Base-by-base conservation (phyloP, 805 yeast species). In the Lachancea thermotolerans region DNA sequence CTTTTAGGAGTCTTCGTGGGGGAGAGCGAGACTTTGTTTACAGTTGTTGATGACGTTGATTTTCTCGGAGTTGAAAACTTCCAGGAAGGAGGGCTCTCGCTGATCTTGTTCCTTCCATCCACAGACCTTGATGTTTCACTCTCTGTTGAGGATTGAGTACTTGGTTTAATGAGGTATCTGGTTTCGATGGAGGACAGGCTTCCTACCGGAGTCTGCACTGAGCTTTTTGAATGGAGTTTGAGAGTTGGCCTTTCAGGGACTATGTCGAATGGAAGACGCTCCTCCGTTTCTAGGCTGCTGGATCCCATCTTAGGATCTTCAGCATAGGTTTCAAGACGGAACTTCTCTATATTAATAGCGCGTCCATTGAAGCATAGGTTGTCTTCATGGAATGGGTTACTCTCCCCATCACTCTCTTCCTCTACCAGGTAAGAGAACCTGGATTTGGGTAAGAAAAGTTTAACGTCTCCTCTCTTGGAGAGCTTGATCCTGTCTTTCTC, bases 341-440 rank as follows among this genome's bases (percentile, higher is more conserved):
- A 48, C 17, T 32, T 41, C 37, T 48, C 50, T 8, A 48, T 41
- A 17, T 41, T 42, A 3, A 48, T n/a, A 5, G 43, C 32, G 29
- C 32, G 28, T 10, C 32, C 37, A 10, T 32, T 31, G 17, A 25
- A 15, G 15, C 35, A 17, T 2, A 30, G 31, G 9, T n/a, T 27
- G 11, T 18, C 27, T 11, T 39, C 42, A 21, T 3, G 21, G 10
- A 32, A 10, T 42, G 10, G 14, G 34, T 14, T 39, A 31, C n/a
- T 39, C 42, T 46, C 52, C 12, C 41, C 42, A 21, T 51, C 58
- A 33, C 49, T 46, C 36, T 54, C 64, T 44, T 62, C 67, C 45
- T 61, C 66, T 3, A 55, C 66, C n/a, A 63, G 44, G 38, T 63
- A 63, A 1, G 67, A 63, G 40, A 56, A 63, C 28, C 67, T 53